Evolutionary conservation across 1,139 yeast genomes (phyloP).

Genomic region (Sugiyamaella grinbergsii): DNA sequence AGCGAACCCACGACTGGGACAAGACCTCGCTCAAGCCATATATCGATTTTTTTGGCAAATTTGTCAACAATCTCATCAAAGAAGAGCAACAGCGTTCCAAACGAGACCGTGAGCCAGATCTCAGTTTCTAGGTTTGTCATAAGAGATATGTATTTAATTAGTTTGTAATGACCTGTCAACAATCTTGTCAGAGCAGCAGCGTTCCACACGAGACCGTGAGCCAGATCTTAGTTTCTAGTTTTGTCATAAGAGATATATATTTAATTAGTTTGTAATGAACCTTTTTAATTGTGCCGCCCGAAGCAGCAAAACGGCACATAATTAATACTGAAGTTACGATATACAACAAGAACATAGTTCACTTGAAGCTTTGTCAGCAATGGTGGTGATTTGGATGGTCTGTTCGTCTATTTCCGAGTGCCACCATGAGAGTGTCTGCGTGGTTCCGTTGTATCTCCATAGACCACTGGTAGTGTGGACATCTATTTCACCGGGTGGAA

Average conservation of each 20-base stretch:
- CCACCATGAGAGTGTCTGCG: conserved; percentile 70
- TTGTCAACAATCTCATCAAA: conserved; percentile 59
- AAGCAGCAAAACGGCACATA: too few relatives aligned
- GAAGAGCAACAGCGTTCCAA: conserved; percentile 48
- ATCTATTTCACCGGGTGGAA: conserved; percentile 47
- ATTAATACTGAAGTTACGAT: conserved; percentile 6
- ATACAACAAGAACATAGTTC: conserved; percentile 17
- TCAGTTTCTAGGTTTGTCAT: conserved; percentile 18
- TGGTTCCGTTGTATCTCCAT: conserved; percentile 52
- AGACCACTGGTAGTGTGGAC: conserved; percentile 57
- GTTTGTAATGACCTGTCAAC: conserved; percentile 65
- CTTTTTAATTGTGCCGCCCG: too few relatives aligned
- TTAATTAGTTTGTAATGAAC: too few relatives aligned
- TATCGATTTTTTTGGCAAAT: conserved; percentile 66
- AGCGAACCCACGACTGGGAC: conserved; percentile 52
- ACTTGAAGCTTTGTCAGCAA: conserved; percentile 9
- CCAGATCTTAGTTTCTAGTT: conserved; percentile 21
- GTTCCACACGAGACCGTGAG: conserved; percentile 29
- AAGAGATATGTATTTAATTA: too few relatives aligned
- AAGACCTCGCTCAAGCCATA: conserved; percentile 75
- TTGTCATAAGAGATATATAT: too few relatives aligned
- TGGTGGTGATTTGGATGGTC: conserved; percentile 26
- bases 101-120: conserved; percentile 28
- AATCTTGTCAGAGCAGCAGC: conserved; percentile 53
- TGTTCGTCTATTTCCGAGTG: conserved; percentile 52